phyloP scores from a whole-genome alignment of 805 yeast species.

The Myxozyma neglecta region DNA sequence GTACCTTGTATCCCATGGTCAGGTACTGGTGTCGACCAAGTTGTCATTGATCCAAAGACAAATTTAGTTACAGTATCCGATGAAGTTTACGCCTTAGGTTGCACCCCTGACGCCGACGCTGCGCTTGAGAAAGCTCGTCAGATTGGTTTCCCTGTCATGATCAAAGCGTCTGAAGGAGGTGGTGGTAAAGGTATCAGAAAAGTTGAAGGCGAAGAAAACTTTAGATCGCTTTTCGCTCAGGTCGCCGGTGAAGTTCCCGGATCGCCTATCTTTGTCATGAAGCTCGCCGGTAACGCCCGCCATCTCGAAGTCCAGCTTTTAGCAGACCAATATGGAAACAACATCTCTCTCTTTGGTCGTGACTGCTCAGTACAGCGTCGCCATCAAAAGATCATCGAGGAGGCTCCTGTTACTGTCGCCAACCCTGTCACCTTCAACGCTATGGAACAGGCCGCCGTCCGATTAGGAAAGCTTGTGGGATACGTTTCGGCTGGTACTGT shows the following conservation, averaged over 20 bases:
- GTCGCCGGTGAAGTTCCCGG: constrained; percentile 98
- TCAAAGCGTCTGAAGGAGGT: constrained; percentile 99
- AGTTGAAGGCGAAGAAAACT: constrained; percentile 82
- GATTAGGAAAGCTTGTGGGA: constrained; percentile 95
- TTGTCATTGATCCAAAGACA: constrained; percentile 62
- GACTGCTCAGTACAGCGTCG: constrained; percentile 99
- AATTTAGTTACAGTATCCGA: constrained; percentile 88
- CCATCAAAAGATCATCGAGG: constrained; percentile 98
- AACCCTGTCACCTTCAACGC: constrained; percentile 76
- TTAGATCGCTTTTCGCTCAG: constrained; percentile 75
- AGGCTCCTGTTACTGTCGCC: constrained; percentile 98
- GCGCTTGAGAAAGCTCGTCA: constrained; percentile 80
- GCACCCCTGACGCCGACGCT: constrained; percentile 81
- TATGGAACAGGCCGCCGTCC: constrained; percentile 97
- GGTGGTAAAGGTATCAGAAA: constrained; percentile 99
- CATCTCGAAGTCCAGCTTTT: constrained; percentile 96
- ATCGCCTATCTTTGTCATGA: constrained; percentile 97
- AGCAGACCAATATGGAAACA: constrained; percentile 98
- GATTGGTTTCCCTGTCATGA: constrained; percentile 98
- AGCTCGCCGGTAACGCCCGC: constrained; percentile 95
- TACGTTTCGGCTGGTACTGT: constrained; percentile 99
- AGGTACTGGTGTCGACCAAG: constrained; percentile 93
- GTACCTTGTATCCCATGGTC: constrained; percentile 99
- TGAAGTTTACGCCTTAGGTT: constrained; percentile 80
- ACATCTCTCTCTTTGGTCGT: constrained; percentile 95